These are phyloP conservation scores for Achaetomiella virescens DNA, from an alignment of 495 filamentous ascomycete genomes.

Conservation along the genomic window DNA sequence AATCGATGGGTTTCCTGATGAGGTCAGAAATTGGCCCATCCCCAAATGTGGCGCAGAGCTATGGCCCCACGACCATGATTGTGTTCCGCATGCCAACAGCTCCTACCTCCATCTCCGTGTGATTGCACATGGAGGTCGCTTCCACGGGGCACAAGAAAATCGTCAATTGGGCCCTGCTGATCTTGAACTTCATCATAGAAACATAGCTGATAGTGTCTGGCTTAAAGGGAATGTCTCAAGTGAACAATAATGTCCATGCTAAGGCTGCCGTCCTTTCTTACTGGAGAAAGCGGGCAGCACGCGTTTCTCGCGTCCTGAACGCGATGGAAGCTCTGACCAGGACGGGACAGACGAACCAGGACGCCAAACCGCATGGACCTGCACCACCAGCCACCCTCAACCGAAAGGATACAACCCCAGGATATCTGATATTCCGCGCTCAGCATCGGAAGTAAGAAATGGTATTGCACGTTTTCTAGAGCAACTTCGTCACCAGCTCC, in stretches of 20 bases:
- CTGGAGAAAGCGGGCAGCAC: slow-evolving; percentile 1
- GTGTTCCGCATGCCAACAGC: neutral
- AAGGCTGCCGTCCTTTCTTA: neutral
- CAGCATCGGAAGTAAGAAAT: too few species aligned
- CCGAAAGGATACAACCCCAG: too few species aligned
- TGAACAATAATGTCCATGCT: slow-evolving; percentile 2
- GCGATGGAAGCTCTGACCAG: neutral
- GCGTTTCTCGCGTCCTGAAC: slow-evolving; percentile 15
- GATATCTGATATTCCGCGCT: too few species aligned
- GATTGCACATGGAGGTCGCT: too few species aligned
- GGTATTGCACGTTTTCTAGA: too few species aligned
- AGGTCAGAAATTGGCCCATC: neutral
- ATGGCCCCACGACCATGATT: neutral
- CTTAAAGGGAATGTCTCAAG: too few species aligned
- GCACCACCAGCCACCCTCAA: slow-evolving; percentile 2
- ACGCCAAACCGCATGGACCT: neutral
- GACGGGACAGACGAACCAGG: slow-evolving; percentile 3
- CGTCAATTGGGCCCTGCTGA: too few species aligned
- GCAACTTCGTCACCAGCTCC: too few species aligned
- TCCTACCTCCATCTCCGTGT: neutral
- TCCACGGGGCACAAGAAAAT: too few species aligned
- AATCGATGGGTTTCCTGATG: neutral
- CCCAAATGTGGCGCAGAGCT: neutral
- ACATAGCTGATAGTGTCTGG: too few species aligned
- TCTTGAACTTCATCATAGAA: too few species aligned